Base-by-base conservation (phyloP, 192 early-diverging fungal genomes). In the Pilobolus umbonatus region DNA sequence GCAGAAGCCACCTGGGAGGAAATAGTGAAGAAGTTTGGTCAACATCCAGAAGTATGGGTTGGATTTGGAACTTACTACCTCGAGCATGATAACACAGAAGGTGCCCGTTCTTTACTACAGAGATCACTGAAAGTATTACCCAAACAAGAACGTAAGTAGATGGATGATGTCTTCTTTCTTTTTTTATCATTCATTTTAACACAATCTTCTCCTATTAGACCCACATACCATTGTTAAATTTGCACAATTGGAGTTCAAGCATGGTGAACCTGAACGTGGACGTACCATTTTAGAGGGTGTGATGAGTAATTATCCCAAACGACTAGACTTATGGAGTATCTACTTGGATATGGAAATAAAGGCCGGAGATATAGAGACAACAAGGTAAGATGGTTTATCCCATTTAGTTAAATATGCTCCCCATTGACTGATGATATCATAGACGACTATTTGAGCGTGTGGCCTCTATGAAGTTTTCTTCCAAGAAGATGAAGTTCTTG, bases 401-500 rank as follows among this genome's bases (percentile, higher is more conserved):
- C 4, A 47, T 30, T 31, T 32, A 24, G n/a, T 34, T 31, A 14
- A 10, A 26, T 14, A 4, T 12, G 8, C 10, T 47, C 28, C 11
- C 12, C 29, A 26, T 11, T 54, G 15, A 22, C 31, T 38, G 19
- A 61, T 10, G 40, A 22, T 45, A 56, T 39, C 52, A 12, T 67
- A 80, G 78, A 36, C 75, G 85, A 0, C 67, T 99, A 58, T 99
- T 99, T 80, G 87, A 93, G 67, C 87, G 94, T 25, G 85, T 91
- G 22, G 87, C 90, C n/a, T 77, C 79, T 9, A 75, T 95, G 77
- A 95, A 94, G 69, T 78, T 89, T 62, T 95, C 95, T 21, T 89
- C 92, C 24, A 97, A 95, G 80, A 94, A 96, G 82, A 95, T 97
- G 92, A 98, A 97, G 74, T 98, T 93, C 78, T 86, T 99, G 65